These are phyloP conservation scores for Mycena rebaudengoi DNA, from an alignment of 768 basidiomycete genomes.

Conservation along the genomic window DNA sequence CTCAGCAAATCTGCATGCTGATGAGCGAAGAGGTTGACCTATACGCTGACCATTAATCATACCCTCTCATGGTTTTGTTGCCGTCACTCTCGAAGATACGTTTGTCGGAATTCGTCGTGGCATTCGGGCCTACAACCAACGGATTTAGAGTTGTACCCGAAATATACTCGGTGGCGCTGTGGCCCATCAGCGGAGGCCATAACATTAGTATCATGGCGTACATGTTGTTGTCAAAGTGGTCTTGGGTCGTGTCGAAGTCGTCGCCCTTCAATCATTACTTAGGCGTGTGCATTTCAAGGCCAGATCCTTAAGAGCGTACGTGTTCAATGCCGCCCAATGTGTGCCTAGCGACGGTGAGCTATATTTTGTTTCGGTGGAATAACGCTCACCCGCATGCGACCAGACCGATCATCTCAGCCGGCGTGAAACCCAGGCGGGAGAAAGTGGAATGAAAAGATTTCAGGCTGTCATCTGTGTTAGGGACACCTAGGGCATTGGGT, in stretches of 20 bases:
- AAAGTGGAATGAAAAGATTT: no score
- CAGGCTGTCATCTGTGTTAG: no score
- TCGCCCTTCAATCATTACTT: background rate
- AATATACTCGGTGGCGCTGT: constrained; percentile 14
- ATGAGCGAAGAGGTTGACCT: no score
- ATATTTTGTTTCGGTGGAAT: no score
- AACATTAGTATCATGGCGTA: background rate
- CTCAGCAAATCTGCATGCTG: background rate
- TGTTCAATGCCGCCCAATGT: constrained; percentile 7
- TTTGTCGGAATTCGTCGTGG: constrained; percentile 2
- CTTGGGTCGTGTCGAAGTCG: constrained; percentile 2
- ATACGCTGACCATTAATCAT: background rate
- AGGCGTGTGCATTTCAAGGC: background rate
- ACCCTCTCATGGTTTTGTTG: constrained; percentile 9
- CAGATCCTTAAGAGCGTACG: background rate
- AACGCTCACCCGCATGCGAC: background rate
- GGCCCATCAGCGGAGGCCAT: no score
- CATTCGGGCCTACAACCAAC: background rate
- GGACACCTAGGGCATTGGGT: background rate
- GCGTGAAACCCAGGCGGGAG: background rate
- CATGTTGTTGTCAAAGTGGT: constrained; percentile 10
- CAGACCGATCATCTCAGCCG: no score
- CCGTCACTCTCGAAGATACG: constrained; percentile 12
- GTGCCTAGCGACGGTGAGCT: no score
- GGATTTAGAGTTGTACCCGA: constrained; percentile 4